phyloP scores from a whole-genome alignment of 495 filamentous ascomycete genomes.

The Penicillium silybi region DNA sequence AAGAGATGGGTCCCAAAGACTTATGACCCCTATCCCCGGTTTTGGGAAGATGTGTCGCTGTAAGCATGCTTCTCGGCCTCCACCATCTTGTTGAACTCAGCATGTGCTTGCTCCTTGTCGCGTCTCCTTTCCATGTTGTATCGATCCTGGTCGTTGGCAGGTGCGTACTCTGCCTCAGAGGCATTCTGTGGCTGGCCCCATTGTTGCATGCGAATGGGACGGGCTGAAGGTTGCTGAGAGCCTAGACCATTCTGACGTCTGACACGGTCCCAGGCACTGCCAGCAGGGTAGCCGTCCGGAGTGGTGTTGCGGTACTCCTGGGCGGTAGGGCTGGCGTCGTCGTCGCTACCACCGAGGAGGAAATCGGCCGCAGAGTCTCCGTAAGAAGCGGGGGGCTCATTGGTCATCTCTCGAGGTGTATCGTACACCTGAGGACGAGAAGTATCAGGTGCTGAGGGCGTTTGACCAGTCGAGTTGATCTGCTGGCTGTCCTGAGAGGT shows the following conservation, averaged over 20 bases:
- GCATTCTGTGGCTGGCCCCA: conserved; percentile 5
- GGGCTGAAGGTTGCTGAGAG: conserved; percentile 5
- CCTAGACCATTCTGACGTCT: conserved; percentile 25
- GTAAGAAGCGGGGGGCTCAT: conserved; percentile 7
- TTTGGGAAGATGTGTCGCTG: conserved; percentile 11
- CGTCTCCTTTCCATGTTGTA: conserved; percentile 12
- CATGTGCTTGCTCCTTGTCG: conserved; percentile 36
- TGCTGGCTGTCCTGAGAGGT: background rate
- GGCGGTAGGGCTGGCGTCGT: conserved; percentile 40
- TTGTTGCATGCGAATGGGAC: conserved; percentile 5
- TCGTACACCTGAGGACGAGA: background rate
- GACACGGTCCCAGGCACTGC: conserved; percentile 43
- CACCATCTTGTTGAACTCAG: conserved; percentile 40
- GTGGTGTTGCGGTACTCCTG: conserved; percentile 28
- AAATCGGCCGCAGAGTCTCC: conserved; percentile 14
- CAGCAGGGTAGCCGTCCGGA: conserved; percentile 9
- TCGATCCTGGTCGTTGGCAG: conserved; percentile 3
- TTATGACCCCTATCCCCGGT: conserved; percentile 24
- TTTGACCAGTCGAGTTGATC: background rate
- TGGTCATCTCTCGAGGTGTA: background rate
- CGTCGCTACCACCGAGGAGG: conserved; percentile 26
- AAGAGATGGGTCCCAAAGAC: background rate
- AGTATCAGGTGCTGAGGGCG: background rate
- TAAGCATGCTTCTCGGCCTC: conserved; percentile 35
- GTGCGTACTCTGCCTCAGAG: background rate